These are phyloP conservation scores for Neohortaea acidophila DNA, from an alignment of 495 filamentous ascomycete species.

Conservation along the genomic window DNA sequence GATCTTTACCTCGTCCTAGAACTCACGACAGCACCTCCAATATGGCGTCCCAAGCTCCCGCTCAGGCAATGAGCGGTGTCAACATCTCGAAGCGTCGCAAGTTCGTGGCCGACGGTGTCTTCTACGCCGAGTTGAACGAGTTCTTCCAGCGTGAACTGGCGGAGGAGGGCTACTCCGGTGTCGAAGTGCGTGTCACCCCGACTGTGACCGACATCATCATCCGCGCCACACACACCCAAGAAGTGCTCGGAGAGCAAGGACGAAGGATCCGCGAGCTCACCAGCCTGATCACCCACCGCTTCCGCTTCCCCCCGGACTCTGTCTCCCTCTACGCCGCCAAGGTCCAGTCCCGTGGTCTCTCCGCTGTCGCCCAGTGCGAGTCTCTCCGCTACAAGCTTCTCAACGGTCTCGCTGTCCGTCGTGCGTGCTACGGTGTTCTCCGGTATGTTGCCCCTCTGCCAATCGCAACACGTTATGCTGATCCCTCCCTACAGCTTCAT, in stretches of 20 bases:
- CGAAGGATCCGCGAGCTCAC: slow-evolving; percentile 99
- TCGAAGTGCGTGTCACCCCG: slow-evolving; percentile 98
- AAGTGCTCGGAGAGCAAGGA: slow-evolving; percentile 98
- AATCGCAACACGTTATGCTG: not conserved
- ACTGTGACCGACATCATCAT: slow-evolving; percentile 99
- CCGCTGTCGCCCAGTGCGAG: slow-evolving; percentile 98
- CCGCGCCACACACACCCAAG: slow-evolving; percentile 98
- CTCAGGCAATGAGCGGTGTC: slow-evolving; percentile 11
- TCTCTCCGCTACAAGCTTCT: slow-evolving; percentile 98
- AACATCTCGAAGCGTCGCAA: slow-evolving; percentile 83
- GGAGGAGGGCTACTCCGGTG: slow-evolving; percentile 98
- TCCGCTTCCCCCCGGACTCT: slow-evolving; percentile 99
- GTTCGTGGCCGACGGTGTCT: slow-evolving; percentile 99
- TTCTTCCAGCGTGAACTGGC: slow-evolving; percentile 99
- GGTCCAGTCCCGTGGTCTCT: slow-evolving; percentile 99
- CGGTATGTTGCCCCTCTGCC: slow-evolving; percentile 27
- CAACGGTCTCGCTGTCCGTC: slow-evolving; percentile 92
- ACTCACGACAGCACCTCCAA: too few species aligned
- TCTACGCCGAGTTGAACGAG: slow-evolving; percentile 99
- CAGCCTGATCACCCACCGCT: slow-evolving; percentile 98
- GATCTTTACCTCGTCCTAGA: too few species aligned
- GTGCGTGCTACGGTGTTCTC: slow-evolving; percentile 98
- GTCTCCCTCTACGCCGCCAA: slow-evolving; percentile 99
- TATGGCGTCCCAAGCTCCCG: slow-evolving; percentile 5
- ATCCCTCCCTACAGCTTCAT: slow-evolving; percentile 50